Base-by-base conservation (phyloP, 2,329 filamentous ascomycete species). In the Sphaerulina vaccinii region DNA sequence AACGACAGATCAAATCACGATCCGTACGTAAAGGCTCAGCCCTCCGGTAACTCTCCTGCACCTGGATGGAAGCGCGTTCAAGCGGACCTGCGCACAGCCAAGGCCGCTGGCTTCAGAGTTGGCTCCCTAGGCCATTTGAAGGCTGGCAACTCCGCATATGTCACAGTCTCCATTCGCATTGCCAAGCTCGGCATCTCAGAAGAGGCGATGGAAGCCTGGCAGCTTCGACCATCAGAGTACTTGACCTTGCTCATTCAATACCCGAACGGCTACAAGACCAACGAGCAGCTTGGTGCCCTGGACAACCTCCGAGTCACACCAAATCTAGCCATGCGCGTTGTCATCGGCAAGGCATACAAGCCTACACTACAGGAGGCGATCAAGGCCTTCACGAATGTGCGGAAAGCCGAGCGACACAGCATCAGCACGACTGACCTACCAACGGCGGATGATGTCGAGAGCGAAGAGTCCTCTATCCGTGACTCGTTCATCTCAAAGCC, bases 171-270 rank as follows among this genome's bases (percentile, higher is more conserved):
- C 0, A 79, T 87, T 23, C 83, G 82, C 3, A 80, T 88, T 23
- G 74, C 78, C 3, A 87, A 86, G 60, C 79, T 96, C 1, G 83
- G 80, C 0, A 80, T 96, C 10, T 86, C 88, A 0, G 78, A 85
- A 32, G 87, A 91, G 63, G 84, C 83, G 0, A 80, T 89, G 69
- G 78, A 86, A 62, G 87, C 90, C 1, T 96, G 90, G 90, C 79
- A 85, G 54, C 68, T 96, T 9, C 70, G 79, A 11, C 70, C 76
- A 0, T 70, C 75, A 0, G 85, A 90, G 27, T 91, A 92, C 62
- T 68, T 95, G 33, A 79, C 92, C 3, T 74, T 95, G 3, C 73
- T 96, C 18, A 78, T 93, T 37, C 79, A 79, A 29, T 87, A 87
- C 58, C 71, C 76, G 0, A 68, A 70, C n/a, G 76, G 74, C 0